Evolutionary conservation across 1,284 basidiomycete species (phyloP), one percentile per base, ranked within the genome.

Genomic region (Cystobasidiaceae sp.): DNA sequence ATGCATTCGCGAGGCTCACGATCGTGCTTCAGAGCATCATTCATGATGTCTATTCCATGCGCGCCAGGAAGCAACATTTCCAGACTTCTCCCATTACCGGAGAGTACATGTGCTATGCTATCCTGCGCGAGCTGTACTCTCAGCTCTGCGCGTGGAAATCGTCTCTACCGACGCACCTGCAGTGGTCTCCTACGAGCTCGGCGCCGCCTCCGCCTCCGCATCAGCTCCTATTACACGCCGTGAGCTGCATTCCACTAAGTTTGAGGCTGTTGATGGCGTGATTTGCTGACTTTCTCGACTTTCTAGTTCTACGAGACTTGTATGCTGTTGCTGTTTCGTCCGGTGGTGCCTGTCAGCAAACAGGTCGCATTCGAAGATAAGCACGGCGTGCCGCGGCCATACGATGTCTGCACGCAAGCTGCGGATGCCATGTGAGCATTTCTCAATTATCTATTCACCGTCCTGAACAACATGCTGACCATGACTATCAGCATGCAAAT

Each of bases 61-160:
- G 61, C 7, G 61, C 61, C n/a, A 51, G 61, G 41, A 64, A 64
- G 44, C 51, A 64, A n/a, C 61, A 64, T 33, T 64, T 56, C 34
- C 43, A 64, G 41, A 54, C 44, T n/a, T 52, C 52, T 32, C 52
- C 61, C 1, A 55, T 34, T 5, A 55, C 61, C 6, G 61, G 61
- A 15, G 61, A 64, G 27, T 44, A 45, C 25, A 55, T 52, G 11
- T 64, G 61, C 52, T 64, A 64, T 27, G 52, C 56, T 23, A 52
- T 64, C 3, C 32, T 64, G 43, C 32, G 61, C 4, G 61, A 64
- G 33, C 52, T 64, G 23, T 52, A 55, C 32, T 27, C 30, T 6
- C 61, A 64, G 43, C 52, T 64, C 15, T 37, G 50, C 23, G 50
- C 61, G 13, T 64, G 61, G 61, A 46, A 46, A 21, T 33, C 39